phyloP scores from a whole-genome alignment of 2,329 filamentous ascomycete species.

The Tolypocladium inflatum region DNA sequence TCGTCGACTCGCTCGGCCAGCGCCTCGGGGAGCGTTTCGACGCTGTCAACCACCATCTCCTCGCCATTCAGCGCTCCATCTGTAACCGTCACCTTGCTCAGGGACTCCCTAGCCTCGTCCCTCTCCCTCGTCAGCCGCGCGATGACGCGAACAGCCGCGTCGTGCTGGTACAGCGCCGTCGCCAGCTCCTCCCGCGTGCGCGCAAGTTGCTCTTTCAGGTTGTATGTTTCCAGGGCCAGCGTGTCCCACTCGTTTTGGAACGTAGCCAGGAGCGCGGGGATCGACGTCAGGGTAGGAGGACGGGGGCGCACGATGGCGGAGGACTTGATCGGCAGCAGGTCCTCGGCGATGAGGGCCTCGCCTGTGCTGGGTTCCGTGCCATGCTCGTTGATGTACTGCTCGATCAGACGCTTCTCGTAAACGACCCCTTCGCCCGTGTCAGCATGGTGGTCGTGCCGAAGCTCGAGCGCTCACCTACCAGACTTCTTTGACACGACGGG shows the following conservation, averaged over 20 bases:
- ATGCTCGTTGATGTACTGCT: conserved; percentile 88
- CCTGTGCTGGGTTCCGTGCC: conserved; percentile 86
- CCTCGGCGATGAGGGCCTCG: conserved; percentile 72
- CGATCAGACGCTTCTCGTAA: conserved; percentile 91
- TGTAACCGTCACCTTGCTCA: conserved; percentile 75
- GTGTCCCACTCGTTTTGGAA: conserved; percentile 99
- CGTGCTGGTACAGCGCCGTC: conserved; percentile 90
- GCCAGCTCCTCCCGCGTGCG: conserved; percentile 91
- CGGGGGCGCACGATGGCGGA: conserved; percentile 77
- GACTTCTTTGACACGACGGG: conserved; percentile 93
- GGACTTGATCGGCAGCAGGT: conserved; percentile 81
- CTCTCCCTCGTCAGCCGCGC: conserved; percentile 82
- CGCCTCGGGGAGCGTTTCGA: conserved; percentile 62
- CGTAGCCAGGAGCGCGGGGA: conserved; percentile 83
- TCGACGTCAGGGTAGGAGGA: conserved; percentile 89
- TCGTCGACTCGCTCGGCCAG: conserved; percentile 67
- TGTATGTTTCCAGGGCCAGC: conserved; percentile 83
- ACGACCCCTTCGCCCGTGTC: conserved; percentile 54
- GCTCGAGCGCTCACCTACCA: conserved; percentile 43
- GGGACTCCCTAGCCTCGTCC: conserved; percentile 82
- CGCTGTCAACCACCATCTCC: conserved; percentile 82
- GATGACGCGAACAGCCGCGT: conserved; percentile 93
- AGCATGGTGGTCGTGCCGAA: not conserved
- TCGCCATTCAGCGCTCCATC: conserved; percentile 53
- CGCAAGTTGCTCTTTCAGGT: conserved; percentile 77